These are phyloP conservation scores for Collybia sp. DNA, from an alignment of 768 basidiomycete species.

Conservation along the genomic window DNA sequence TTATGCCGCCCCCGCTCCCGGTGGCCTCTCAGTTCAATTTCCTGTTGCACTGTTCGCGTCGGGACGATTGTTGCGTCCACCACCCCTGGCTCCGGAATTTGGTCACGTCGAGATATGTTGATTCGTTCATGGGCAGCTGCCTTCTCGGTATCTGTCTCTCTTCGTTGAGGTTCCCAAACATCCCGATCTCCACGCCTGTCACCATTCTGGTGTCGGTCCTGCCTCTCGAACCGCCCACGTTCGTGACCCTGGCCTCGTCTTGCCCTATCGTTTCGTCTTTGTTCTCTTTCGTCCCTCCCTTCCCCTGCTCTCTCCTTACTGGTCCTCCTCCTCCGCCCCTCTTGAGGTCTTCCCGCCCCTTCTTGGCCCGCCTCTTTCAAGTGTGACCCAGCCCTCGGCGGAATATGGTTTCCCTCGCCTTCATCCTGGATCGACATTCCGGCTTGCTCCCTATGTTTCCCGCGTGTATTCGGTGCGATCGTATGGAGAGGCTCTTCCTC, in stretches of 20 bases:
- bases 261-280: no score
- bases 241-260: no score
- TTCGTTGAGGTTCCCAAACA: no score
- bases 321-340: conserved; percentile 7
- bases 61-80: conserved; percentile 1
- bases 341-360: conserved; percentile 9
- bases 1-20: conserved; percentile 16
- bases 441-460: background rate
- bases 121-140: no score
- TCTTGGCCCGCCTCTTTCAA: conserved; percentile 12
- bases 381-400: background rate
- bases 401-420: background rate
- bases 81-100: conserved; percentile 9
- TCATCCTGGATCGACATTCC: background rate
- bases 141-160: no score
- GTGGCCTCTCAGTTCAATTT: background rate
- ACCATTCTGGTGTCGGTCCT: no score
- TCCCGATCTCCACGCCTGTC: no score
- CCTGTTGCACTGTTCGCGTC: background rate
- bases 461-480: background rate
- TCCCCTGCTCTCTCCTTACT: conserved; percentile 13
- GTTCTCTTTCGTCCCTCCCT: conserved; percentile 11
- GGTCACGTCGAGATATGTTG: background rate
- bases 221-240: no score
- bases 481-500: background rate